Conservation (phyloP, 78 protist species). For the Dictyostelium firmibasis region DNA sequence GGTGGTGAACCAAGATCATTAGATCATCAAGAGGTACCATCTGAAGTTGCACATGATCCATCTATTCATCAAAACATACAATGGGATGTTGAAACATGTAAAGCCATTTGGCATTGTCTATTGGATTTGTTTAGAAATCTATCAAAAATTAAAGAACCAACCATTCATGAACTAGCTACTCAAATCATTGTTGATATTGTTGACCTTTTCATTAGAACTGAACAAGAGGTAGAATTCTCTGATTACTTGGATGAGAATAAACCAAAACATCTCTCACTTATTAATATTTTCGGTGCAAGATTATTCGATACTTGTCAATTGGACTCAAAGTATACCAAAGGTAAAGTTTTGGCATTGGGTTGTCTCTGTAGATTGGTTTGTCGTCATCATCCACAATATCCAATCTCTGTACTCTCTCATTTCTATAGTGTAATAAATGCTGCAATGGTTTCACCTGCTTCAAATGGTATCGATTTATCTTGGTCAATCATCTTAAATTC, state of each 20-base stretch:
- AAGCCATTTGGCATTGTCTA: constrained; percentile 41
- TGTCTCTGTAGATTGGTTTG: constrained; percentile 71
- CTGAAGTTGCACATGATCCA: background rate
- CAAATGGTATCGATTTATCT: constrained; percentile 16
- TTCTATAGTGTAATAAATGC: constrained; percentile 42
- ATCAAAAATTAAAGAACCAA: constrained; percentile 32
- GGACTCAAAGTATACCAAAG: constrained; percentile 39
- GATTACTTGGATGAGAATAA: constrained; percentile 3
- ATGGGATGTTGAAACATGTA: constrained; percentile 42
- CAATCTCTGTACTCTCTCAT: constrained; percentile 21
- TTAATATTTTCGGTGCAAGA: constrained; percentile 51
- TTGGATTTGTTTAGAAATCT: constrained; percentile 29
- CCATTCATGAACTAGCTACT: constrained; percentile 46
- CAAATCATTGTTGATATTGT: constrained; percentile 51
- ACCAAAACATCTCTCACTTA: constrained; percentile 15
- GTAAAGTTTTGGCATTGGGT: constrained; percentile 55
- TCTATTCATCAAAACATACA: background rate
- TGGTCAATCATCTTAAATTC: constrained; percentile 33
- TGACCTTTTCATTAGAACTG: constrained; percentile 26
- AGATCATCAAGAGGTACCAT: constrained; percentile 16
- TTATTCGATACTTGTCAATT: constrained; percentile 35
- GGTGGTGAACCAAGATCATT: constrained; percentile 69
- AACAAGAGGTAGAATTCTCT: constrained; percentile 27
- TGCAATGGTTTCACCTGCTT: constrained; percentile 9
- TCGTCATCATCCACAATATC: constrained; percentile 66